These are phyloP conservation scores for Suillus placidus DNA, from an alignment of 768 basidiomycete species.

Conservation along the genomic window DNA sequence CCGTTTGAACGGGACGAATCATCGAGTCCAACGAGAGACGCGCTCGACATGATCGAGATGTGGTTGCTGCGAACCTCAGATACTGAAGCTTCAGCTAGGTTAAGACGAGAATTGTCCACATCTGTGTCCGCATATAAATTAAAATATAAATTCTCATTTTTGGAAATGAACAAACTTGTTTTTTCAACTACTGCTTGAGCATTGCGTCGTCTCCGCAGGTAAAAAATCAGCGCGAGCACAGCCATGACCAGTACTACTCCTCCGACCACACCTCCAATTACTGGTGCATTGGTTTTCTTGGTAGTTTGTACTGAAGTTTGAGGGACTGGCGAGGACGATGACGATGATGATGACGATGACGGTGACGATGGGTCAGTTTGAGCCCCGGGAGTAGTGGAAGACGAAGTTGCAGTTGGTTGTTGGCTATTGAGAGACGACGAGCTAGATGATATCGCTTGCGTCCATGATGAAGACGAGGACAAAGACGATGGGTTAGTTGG, in stretches of 20 bases:
- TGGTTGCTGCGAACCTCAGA: background rate
- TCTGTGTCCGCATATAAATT: background rate
- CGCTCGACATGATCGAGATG: background rate
- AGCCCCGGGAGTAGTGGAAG: background rate
- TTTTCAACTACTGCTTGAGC: background rate
- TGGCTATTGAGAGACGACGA: background rate
- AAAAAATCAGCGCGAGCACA: background rate
- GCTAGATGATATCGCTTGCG: background rate
- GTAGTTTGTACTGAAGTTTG: background rate
- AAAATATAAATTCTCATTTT: background rate
- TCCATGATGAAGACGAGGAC: too few relatives aligned
- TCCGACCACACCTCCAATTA: constrained; percentile 2
- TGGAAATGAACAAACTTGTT: background rate
- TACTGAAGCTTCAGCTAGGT: background rate
- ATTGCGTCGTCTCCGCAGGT: background rate
- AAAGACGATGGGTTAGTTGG: background rate
- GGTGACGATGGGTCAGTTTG: background rate
- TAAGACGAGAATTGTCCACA: background rate
- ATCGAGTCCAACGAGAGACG: background rate
- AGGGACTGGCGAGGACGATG: background rate
- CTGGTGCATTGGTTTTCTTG: background rate
- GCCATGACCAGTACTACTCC: background rate
- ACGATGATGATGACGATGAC: too few relatives aligned
- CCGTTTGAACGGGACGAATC: background rate
- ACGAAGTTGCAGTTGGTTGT: background rate